phyloP scores from a whole-genome alignment of 2,329 filamentous ascomycete species.

The Myotisia sp. region DNA sequence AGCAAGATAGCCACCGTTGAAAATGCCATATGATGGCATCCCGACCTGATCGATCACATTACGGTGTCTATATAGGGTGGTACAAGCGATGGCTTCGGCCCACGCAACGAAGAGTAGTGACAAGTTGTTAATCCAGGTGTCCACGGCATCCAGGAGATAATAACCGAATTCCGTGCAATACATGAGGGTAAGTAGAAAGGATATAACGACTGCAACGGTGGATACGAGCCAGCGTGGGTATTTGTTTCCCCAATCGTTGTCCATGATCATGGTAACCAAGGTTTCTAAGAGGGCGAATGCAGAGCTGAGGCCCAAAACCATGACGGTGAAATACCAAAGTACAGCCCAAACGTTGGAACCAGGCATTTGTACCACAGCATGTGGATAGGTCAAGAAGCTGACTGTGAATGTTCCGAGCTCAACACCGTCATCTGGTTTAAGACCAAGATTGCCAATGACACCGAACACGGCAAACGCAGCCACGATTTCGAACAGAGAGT shows the following conservation, averaged over 20 bases:
- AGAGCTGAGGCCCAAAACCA: slow-evolving; percentile 41
- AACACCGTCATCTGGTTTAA: slow-evolving; percentile 22
- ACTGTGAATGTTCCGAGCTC: slow-evolving; percentile 36
- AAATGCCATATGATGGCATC: slow-evolving; percentile 29
- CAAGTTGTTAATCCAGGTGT: slow-evolving; percentile 42
- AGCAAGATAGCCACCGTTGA: slow-evolving; percentile 38
- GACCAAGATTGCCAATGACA: slow-evolving; percentile 34
- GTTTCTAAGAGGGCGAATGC: slow-evolving; percentile 44
- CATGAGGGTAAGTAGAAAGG: slow-evolving; percentile 33
- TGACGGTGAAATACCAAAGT: slow-evolving; percentile 41
- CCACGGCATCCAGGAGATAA: slow-evolving; percentile 39
- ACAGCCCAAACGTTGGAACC: slow-evolving; percentile 42
- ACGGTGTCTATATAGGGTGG: slow-evolving; percentile 39
- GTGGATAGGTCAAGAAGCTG: slow-evolving; percentile 41
- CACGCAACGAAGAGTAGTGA: slow-evolving; percentile 43
- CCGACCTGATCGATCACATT: slow-evolving; percentile 39
- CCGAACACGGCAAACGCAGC: slow-evolving; percentile 36
- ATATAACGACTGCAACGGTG: not conserved
- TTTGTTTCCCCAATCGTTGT: slow-evolving; percentile 30
- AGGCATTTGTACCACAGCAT: slow-evolving; percentile 40
- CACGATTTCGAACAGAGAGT: slow-evolving; percentile 40
- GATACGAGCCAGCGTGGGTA: slow-evolving; percentile 25
- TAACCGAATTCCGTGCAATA: slow-evolving; percentile 44
- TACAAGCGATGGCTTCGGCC: slow-evolving; percentile 37
- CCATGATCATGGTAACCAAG: slow-evolving; percentile 38